Conservation (phyloP, 108 stramenopile species). For the Epipyxis sp. region DNA sequence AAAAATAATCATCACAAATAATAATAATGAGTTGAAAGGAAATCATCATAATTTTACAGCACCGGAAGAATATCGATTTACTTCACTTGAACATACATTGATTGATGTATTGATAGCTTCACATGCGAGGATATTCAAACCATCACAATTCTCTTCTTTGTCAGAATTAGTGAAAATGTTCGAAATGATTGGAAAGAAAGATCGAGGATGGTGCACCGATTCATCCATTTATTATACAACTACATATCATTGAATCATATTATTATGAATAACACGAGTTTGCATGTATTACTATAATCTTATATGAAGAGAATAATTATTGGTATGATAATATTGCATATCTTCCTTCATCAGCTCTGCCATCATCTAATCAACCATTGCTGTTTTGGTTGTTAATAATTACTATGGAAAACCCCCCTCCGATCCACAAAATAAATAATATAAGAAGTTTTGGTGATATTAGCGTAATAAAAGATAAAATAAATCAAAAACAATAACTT, state of each 20-base stretch:
- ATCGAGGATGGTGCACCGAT: slow-evolving; percentile 6
- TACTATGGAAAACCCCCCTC: no score
- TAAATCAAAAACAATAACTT: no score
- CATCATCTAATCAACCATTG: no score
- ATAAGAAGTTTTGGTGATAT: no score
- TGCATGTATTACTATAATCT: no score
- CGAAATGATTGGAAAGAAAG: background rate
- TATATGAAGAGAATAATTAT: no score
- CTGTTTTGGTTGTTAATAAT: background rate
- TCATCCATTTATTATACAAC: background rate
- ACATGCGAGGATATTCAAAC: background rate
- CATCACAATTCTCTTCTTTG: background rate
- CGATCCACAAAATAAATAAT: no score
- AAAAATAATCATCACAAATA: background rate
- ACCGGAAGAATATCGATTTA: slow-evolving; percentile 16
- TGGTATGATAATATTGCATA: no score
- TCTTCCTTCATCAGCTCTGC: no score
- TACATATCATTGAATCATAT: no score
- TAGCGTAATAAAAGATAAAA: no score
- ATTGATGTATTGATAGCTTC: slow-evolving; percentile 3
- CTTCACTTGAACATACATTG: background rate
- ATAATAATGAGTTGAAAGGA: background rate
- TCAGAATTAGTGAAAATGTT: background rate
- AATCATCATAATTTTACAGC: background rate
- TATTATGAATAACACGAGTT: no score